Evolutionary conservation across 805 yeast species (phyloP), one percentile per base, ranked within the genome.

Genomic region (Yueomyces sinensis): DNA sequence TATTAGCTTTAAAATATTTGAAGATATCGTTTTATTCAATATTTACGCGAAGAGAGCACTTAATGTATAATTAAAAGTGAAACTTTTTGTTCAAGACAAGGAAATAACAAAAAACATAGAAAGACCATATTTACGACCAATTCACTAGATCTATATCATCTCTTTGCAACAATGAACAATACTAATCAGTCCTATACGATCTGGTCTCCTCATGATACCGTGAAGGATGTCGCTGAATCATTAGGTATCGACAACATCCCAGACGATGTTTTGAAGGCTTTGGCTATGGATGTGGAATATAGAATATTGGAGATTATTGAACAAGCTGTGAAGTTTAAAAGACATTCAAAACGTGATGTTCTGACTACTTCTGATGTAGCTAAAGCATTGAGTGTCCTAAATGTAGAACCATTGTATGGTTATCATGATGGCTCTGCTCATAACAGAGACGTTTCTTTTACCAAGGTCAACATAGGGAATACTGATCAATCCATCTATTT

Each of bases 251-350:
- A 67, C 3, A 74, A 63, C 37, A 63, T 91, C 32, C 82, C 83
- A 23, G 97, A 89, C 35, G 98, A 93, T 40, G 94, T 89, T 2
- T 81, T 95, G 32, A 82, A 84, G 51, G 83, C 91, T 41, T 63
- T 91, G 41, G 97, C 99, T 5, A 91, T 91, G 98, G 99, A 91
- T 54, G 93, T 91, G n/a, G 99, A 91, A 61, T 91, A 93, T 56
- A 72, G 98, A 41, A 82, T 91, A 43, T 89, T 89, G 55, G 97
- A 91, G 59, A 82, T 91, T 28, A 63, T 93, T 40, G 98, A 91
- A 55, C 94, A 91, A 44, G 97, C 98, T 16, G 74, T 81, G 37
- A 91, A 91, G 56, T 89, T 89, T 58, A 91, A 89, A 89, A 70
- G 95, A 45, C 96, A 91, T 57, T 75, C 91, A 19, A 89, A 87